A percentile compares a stretch with the other conserved stretches of the same genome.
Conservation (phyloP, 805 yeast genomes). For the Saccharomycopsis schoenii region DNA sequence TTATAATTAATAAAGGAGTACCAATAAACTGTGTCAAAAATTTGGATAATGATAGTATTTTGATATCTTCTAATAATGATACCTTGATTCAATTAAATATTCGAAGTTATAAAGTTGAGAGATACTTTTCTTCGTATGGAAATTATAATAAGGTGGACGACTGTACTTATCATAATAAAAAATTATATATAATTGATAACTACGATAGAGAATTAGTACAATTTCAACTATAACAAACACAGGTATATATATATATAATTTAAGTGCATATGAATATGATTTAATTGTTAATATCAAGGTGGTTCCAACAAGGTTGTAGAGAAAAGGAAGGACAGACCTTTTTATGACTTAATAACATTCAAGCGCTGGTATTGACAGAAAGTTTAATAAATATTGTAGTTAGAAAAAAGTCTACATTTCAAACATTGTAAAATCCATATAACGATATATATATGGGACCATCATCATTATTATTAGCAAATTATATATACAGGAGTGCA, state of each 20-base stretch:
- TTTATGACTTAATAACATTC: too few species aligned
- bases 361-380: too few species aligned
- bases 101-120: neutral
- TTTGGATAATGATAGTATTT: neutral
- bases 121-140: slow-evolving; percentile 5
- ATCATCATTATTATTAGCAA: neutral
- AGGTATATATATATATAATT: neutral
- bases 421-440: too few species aligned
- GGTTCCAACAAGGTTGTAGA: too few species aligned
- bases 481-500: neutral
- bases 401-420: too few species aligned
- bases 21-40: slow-evolving; percentile 18
- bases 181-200: neutral
- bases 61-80: slow-evolving; percentile 11
- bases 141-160: slow-evolving; percentile 4
- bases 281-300: too few species aligned
- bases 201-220: neutral
- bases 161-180: neutral
- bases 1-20: slow-evolving; percentile 19
- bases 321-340: too few species aligned
- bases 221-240: neutral
- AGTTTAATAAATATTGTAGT: too few species aligned
- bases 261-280: too few species aligned
- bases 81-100: slow-evolving; percentile 3
- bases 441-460: too few species aligned